Percentiles rank a stretch among this genome's conserved stretches.
phyloP scores from a whole-genome alignment of 192 early-diverging fungal species.

The Backusella westeae region DNA sequence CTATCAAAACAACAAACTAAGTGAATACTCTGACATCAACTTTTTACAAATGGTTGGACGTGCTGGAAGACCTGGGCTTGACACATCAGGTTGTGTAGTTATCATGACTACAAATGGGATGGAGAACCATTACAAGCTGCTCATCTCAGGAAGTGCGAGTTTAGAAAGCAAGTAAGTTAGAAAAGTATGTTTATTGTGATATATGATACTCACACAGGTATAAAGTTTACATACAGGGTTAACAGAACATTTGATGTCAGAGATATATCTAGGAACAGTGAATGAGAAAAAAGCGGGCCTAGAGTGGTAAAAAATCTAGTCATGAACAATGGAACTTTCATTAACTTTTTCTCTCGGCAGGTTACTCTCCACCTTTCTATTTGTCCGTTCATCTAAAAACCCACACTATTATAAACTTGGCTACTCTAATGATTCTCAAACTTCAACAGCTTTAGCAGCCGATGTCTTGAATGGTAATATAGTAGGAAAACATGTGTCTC shows the following conservation, averaged over 20 bases:
- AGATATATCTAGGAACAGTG: constrained; percentile 63
- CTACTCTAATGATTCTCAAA: neutral
- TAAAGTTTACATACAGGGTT: constrained; percentile 44
- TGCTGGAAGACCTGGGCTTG: constrained; percentile 68
- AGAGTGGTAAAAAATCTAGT: constrained; percentile 44
- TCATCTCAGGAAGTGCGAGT: constrained; percentile 52
- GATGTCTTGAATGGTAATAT: constrained; percentile 10
- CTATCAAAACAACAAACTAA: constrained; percentile 43
- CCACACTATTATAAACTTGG: constrained; percentile 27
- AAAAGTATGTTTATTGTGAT: neutral
- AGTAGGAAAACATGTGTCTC: neutral
- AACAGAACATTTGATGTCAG: constrained; percentile 76
- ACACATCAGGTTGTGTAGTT: constrained; percentile 60
- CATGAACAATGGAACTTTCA: neutral
- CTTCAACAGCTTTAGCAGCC: neutral
- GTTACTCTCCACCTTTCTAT: constrained; percentile 41
- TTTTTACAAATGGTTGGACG: constrained; percentile 78
- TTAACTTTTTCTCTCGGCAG: neutral
- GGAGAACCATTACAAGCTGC: constrained; percentile 42
- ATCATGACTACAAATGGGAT: constrained; percentile 57
- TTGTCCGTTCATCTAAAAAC: constrained; percentile 35
- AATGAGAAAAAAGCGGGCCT: constrained; percentile 40
- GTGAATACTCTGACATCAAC: constrained; percentile 65
- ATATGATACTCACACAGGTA: neutral
- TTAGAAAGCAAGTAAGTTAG: constrained; percentile 63